These are phyloP conservation scores for Euryodendron excelsum DNA, from an alignment of 148 eudicot genomes.

Conservation along the genomic window DNA sequence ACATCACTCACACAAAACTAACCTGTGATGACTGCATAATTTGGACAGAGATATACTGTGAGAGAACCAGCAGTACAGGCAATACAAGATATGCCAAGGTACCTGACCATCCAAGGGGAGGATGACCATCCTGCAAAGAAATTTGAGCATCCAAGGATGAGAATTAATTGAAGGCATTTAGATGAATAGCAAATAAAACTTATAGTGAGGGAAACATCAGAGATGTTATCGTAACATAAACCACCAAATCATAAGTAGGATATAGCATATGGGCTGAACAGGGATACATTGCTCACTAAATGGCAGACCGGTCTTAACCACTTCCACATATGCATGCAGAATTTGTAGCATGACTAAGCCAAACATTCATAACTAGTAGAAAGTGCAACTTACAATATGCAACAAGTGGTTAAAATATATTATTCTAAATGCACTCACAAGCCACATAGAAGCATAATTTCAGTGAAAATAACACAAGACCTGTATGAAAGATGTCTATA, in stretches of 20 bases:
- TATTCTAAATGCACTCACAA: background rate
- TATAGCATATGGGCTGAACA: background rate
- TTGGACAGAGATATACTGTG: slow-evolving; percentile 77
- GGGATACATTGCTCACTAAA: background rate
- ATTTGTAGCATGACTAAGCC: no score
- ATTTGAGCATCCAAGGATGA: background rate
- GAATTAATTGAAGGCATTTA: background rate
- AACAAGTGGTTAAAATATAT: background rate
- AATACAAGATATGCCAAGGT: slow-evolving; percentile 86
- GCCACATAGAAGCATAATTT: background rate
- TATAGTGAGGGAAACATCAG: background rate
- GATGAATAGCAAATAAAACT: background rate
- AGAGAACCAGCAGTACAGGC: slow-evolving; percentile 60
- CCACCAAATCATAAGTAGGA: background rate
- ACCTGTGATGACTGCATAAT: slow-evolving; percentile 95
- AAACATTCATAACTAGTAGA: background rate
- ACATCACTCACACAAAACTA: slow-evolving; percentile 10
- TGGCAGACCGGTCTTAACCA: no score
- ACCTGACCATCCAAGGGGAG: slow-evolving; percentile 94
- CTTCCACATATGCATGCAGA: no score
- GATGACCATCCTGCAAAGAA: slow-evolving; percentile 75
- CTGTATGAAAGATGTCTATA: background rate
- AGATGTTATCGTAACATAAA: background rate
- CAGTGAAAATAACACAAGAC: background rate
- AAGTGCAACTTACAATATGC: background rate